phyloP scores from a whole-genome alignment of 441 rosid genomes.

The Pelargonium australe region DNA sequence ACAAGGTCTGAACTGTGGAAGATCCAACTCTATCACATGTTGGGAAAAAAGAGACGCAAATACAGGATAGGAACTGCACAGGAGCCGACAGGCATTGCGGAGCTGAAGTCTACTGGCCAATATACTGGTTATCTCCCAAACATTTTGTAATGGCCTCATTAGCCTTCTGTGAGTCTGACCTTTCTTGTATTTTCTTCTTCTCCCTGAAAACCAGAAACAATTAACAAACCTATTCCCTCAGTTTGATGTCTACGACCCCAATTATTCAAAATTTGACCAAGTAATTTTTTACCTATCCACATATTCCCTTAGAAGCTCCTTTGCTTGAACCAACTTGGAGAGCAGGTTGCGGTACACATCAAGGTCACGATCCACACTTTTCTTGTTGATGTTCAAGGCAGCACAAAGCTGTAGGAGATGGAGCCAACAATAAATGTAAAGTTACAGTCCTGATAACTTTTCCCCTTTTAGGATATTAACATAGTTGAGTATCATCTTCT shows the following conservation, averaged over 20 bases:
- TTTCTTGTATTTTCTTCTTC: slow-evolving; percentile 82
- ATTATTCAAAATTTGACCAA: neutral
- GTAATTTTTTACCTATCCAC: slow-evolving; percentile 57
- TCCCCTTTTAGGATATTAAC: too few relatives aligned
- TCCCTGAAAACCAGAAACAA: slow-evolving; percentile 47
- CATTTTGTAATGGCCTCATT: slow-evolving; percentile 66
- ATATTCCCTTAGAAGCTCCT: slow-evolving; percentile 87
- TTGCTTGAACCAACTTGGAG: slow-evolving; percentile 91
- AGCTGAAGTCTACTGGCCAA: slow-evolving; percentile 18
- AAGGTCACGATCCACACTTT: slow-evolving; percentile 91
- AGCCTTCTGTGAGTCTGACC: slow-evolving; percentile 64
- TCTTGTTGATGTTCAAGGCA: slow-evolving; percentile 70
- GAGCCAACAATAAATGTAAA: slow-evolving; percentile 20
- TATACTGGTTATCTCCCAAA: slow-evolving; percentile 40
- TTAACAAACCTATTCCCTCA: neutral
- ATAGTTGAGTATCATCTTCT: too few relatives aligned
- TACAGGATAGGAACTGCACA: neutral
- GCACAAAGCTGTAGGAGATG: slow-evolving; percentile 69
- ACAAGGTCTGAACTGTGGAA: neutral
- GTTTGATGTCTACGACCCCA: neutral
- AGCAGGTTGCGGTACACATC: slow-evolving; percentile 93
- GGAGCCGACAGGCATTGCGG: neutral
- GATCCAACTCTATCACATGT: neutral
- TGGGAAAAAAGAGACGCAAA: neutral
- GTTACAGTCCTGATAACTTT: neutral